Evolutionary conservation across 805 yeast species (phyloP).

Genomic region (Candida pseudoglaebosa): DNA sequence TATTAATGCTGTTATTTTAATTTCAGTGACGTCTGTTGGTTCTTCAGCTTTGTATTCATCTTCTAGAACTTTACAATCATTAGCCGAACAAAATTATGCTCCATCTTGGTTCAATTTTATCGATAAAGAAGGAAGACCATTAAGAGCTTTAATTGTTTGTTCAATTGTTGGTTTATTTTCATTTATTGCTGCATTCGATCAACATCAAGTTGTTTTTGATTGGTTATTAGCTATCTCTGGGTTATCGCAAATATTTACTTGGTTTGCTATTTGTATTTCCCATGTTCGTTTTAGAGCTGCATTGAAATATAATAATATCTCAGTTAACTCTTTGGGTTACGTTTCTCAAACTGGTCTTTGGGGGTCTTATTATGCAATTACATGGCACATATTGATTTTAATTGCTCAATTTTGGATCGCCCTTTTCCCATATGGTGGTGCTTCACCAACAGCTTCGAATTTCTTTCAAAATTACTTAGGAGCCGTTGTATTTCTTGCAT

Average conservation of each 20-base stretch:
- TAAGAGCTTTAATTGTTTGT: constrained; percentile 31
- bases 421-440: constrained; percentile 33
- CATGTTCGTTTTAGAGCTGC: constrained; percentile 40
- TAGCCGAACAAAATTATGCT: constrained; percentile 41
- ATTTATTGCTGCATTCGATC: constrained; percentile 38
- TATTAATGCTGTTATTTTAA: constrained; percentile 38
- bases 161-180: constrained; percentile 34
- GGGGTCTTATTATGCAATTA: constrained; percentile 35
- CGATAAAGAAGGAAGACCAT: constrained; percentile 40
- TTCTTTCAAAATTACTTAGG: constrained; percentile 35
- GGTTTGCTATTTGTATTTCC: constrained; percentile 39
- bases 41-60: constrained; percentile 40
- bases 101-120: constrained; percentile 36
- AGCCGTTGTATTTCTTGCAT: constrained; percentile 26
- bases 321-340: constrained; percentile 28
- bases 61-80: constrained; percentile 40
- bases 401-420: constrained; percentile 45
- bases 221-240: constrained; percentile 43
- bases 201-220: constrained; percentile 35
- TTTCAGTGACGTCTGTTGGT: constrained; percentile 41
- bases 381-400: constrained; percentile 29
- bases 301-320: constrained; percentile 27
- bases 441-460: constrained; percentile 21
- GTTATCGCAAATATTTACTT: constrained; percentile 39
- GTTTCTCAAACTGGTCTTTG: constrained; percentile 36